Evolutionary conservation across 2,329 filamentous ascomycete species (phyloP).

Genomic region (Cryphonectria japonica): DNA sequence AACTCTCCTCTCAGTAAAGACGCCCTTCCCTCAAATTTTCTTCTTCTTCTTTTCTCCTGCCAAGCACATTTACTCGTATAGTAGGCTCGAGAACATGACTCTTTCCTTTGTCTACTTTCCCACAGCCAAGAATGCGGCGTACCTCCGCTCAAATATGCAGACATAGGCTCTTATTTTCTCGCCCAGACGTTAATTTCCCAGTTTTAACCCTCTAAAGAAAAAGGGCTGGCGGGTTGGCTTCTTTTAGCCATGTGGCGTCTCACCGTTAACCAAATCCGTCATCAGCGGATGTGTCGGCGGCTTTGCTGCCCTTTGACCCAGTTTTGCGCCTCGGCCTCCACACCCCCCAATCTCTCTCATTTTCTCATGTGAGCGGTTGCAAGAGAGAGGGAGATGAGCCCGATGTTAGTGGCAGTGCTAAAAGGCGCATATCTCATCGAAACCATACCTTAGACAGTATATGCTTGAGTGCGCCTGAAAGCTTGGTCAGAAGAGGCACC

Average conservation of each 20-base stretch:
- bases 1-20: background rate
- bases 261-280: conserved; percentile 10
- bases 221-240: background rate
- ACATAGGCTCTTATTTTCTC: background rate
- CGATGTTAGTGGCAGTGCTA: background rate
- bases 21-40: background rate
- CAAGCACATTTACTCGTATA: background rate
- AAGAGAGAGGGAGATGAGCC: background rate
- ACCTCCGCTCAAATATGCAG: background rate
- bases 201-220: background rate
- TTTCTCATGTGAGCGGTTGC: conserved; percentile 1
- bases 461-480: background rate
- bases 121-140: background rate
- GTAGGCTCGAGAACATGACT: background rate
- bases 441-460: background rate
- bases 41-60: background rate
- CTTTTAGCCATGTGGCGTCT: conserved; percentile 14
- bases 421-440: background rate
- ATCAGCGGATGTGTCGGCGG: background rate
- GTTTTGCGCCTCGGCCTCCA: conserved; percentile 4
- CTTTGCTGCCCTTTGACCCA: background rate
- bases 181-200: conserved; percentile 16
- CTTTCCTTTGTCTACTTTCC: background rate
- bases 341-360: background rate
- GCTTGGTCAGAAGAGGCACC: background rate